These are phyloP conservation scores for Coelastrella sp. DNA, from an alignment of 139 green algal genomes.

Conservation along the genomic window DNA sequence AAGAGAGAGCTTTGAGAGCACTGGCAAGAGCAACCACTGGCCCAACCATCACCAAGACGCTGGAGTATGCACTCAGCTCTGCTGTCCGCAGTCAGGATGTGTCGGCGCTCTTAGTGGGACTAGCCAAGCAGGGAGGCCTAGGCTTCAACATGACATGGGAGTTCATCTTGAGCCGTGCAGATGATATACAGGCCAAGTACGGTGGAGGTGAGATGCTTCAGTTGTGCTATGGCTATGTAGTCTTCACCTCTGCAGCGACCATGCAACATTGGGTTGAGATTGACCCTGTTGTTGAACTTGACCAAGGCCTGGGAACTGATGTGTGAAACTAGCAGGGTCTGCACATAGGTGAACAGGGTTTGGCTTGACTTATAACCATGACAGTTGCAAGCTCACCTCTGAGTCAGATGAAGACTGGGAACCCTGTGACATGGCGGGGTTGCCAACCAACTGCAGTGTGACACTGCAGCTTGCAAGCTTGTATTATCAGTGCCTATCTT, in stretches of 20 bases:
- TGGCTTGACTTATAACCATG: too few relatives aligned
- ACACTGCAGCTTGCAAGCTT: background rate
- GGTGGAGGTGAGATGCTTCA: background rate
- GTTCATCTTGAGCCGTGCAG: constrained; percentile 41
- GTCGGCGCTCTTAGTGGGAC: constrained; percentile 3
- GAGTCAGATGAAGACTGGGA: too few relatives aligned
- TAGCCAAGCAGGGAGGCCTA: constrained; percentile 43
- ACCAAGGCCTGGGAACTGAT: too few relatives aligned
- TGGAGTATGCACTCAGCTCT: constrained; percentile 24
- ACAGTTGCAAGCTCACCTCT: too few relatives aligned
- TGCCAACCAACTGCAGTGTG: too few relatives aligned
- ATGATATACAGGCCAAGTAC: constrained; percentile 45
- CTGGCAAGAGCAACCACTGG: constrained; percentile 9
- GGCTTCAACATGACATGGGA: constrained; percentile 50
- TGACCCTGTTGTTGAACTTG: too few relatives aligned
- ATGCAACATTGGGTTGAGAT: too few relatives aligned
- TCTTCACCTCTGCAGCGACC: too few relatives aligned
- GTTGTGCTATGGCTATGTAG: too few relatives aligned
- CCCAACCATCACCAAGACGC: background rate
- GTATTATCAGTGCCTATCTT: background rate
- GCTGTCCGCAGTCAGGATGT: constrained; percentile 49
- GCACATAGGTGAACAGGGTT: too few relatives aligned
- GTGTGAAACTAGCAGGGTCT: too few relatives aligned
- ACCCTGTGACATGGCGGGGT: background rate
- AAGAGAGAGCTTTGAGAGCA: constrained; percentile 19